These are phyloP conservation scores for Cryptococcus jaspeensis DNA, from an alignment of 1,284 basidiomycete species.

Conservation along the genomic window DNA sequence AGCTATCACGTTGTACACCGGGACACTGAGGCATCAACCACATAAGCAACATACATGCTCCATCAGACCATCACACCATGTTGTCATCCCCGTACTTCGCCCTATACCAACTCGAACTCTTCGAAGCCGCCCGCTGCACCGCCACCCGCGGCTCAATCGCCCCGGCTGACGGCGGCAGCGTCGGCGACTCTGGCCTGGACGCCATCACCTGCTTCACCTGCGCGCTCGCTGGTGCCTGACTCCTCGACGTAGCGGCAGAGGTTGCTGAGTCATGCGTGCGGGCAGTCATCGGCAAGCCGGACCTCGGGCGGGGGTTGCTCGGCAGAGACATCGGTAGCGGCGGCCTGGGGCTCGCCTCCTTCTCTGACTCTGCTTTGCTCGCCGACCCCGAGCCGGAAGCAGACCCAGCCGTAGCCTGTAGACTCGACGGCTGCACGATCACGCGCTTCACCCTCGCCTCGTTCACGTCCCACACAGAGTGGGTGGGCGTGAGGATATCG, in stretches of 20 bases:
- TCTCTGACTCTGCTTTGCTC: background rate
- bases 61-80: too few species aligned
- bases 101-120: background rate
- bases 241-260: too few species aligned
- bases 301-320: too few species aligned
- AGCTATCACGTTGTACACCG: too few species aligned
- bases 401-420: background rate
- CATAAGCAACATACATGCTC: too few species aligned
- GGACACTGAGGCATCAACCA: too few species aligned
- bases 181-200: background rate
- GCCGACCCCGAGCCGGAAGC: background rate
- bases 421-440: background rate
- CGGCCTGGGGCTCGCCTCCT: background rate
- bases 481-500: background rate
- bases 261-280: too few species aligned
- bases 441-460: conserved; percentile 1
- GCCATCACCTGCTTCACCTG: too few species aligned
- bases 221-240: too few species aligned
- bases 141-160: background rate
- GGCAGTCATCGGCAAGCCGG: too few species aligned
- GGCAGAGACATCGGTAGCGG: background rate
- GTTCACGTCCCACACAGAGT: background rate
- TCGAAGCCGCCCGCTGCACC: background rate
- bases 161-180: background rate
- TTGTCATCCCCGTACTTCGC: background rate